Evolutionary conservation across 495 filamentous ascomycete genomes (phyloP), one percentile per base, ranked within the genome.

Genomic region (Penicillium nucicola): DNA sequence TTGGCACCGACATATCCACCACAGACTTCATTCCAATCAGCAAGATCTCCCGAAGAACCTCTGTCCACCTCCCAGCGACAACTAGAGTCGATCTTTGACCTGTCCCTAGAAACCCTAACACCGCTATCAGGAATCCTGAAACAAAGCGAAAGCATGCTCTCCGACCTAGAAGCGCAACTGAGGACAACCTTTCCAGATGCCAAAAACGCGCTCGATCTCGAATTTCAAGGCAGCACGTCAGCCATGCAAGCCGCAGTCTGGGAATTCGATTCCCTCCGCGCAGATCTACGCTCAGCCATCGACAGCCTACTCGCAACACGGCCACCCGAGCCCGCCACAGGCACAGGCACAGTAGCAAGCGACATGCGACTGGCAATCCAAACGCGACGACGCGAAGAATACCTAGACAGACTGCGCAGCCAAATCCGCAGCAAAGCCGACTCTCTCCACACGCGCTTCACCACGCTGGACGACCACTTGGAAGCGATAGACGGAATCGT

Each of bases 391-490:
- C 67, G 70, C 2, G 64, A 64, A 42, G 60, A 70, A 41, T 72
- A 77, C 19, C 57, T 74, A 7, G 70, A 73, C 18, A 61, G 68
- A 18, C 44, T 71, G 23, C 69, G 66, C 4, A 28, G 65, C 11
- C 69, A 67, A 30, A 68, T 77, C 50, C 60, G 57, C 13, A 56
- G 56, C 37, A 74, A 72, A 19, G 61, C 71, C 0, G 70, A 75
- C 25, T 64, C 66, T 4, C 51, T 77, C 3, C 41, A 52, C 4
- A 52, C 51, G 10, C 65, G 68, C n/a, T 64, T 77, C 37, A 60
- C 60, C 17, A 69, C 66, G 1, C 50, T 77, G 2, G 72, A 75
- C 39, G 72, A 75, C 49, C 70, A 77, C 33, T 59, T 75, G 14
- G 66, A 74, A 31, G 74, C 70, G 0, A 66, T 76, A 19, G 61